Base-by-base conservation (phyloP, 768 basidiomycete genomes). In the Lyophyllum shimeji region DNA sequence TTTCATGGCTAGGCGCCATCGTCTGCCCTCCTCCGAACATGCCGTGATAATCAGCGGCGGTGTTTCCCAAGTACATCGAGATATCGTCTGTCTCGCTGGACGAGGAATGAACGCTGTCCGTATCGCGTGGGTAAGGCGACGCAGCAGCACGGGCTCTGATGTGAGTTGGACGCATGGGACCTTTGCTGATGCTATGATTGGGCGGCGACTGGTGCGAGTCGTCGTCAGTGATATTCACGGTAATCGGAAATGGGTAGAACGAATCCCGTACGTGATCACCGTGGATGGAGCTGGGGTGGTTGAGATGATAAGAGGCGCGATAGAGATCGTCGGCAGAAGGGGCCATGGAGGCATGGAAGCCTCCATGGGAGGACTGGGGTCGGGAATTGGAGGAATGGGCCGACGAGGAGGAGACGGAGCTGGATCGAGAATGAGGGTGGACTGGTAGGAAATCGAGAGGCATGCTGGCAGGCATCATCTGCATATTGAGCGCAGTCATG, bases 1-100 rank as follows among this genome's bases (percentile, higher is more conserved):
- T 70, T 58, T 83, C 80, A 55, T 77, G 81, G 55, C 67, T 76
- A 18, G 76, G 78, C 50, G 76, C 70, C 72, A 82, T 77, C 20
- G 75, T 67, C 63, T 69, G 80, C 65, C 67, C 72, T 15, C 73
- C 71, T 43, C 76, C 75, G 67, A 82, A 92, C 80, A 92, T 86
- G 62, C 77, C 67, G 65, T 84, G 78, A 68, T 91, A 90, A 53
- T 90, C 88, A 53, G 82, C 71, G 21, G 79, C 65, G 9, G 76
- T 65, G 55, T 77, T 76, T 44, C 76, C 74, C 54, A 91, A 79
- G 72, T 83, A 92, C 85, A 91, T 85, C 61, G 88, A 78, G 59
- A 92, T 79, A 68, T 93, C 91, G 63, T 94, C 92, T n/a, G 90
- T 86, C 74, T 93, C 92, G 73, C 86, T 88, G 52, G 89, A 91